A percentile compares a stretch with the other conserved stretches of the same genome.
These are phyloP conservation scores for Arthromyces matolae DNA, from an alignment of 768 basidiomycete species.

Conservation along the genomic window DNA sequence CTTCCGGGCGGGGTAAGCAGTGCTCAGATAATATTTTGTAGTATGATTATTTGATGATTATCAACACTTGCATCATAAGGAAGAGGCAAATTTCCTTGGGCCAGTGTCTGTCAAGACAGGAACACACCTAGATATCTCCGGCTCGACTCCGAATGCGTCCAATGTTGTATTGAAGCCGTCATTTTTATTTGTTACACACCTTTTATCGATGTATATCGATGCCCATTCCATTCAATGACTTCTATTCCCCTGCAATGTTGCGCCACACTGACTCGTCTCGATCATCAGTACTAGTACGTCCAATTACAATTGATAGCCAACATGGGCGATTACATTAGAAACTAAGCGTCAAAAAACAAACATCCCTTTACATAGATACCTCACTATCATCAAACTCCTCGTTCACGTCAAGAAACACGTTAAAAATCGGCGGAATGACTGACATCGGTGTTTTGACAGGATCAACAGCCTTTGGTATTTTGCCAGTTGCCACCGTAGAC, in stretches of 20 bases:
- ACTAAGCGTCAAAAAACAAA: neutral
- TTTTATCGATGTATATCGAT: neutral
- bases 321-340: neutral
- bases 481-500: conserved; percentile 22
- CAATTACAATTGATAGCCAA: neutral
- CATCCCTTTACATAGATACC: neutral
- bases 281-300: neutral
- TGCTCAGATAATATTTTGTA: too few relatives aligned
- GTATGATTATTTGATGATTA: too few relatives aligned
- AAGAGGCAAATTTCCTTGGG: too few relatives aligned
- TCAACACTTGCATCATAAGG: too few relatives aligned
- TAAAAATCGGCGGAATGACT: conserved; percentile 25
- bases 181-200: neutral
- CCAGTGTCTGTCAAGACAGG: too few relatives aligned
- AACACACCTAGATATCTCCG: too few relatives aligned
- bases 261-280: too few relatives aligned
- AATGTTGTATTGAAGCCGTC: neutral
- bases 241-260: neutral
- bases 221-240: neutral
- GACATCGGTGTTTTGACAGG: conserved; percentile 18
- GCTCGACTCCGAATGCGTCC: conserved; percentile 20
- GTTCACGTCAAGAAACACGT: conserved; percentile 10
- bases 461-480: conserved; percentile 20
- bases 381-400: neutral
- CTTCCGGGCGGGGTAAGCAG: too few relatives aligned